Conservation (phyloP, 2,329 filamentous ascomycete genomes). For the Diaporthe longicolla region DNA sequence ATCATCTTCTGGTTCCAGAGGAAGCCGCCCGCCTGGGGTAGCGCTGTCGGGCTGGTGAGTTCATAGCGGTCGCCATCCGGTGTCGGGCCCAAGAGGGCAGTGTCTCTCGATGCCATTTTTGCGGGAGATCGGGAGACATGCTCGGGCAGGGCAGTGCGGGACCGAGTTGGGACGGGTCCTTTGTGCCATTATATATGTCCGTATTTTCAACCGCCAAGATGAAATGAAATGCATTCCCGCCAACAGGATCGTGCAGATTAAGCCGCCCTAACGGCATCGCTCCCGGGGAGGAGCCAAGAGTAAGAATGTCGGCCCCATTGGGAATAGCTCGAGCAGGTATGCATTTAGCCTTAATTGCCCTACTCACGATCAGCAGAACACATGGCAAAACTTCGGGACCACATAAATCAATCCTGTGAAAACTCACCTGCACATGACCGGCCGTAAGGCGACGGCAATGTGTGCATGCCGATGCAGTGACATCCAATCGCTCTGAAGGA, state of each 20-base stretch:
- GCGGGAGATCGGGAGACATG: background rate
- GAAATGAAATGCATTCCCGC: background rate
- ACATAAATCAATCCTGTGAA: background rate
- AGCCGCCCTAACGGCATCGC: slow-evolving; percentile 35
- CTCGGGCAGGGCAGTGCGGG: background rate
- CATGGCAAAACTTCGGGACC: slow-evolving; percentile 38
- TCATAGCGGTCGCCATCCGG: slow-evolving; percentile 68
- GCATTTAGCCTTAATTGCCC: slow-evolving; percentile 40
- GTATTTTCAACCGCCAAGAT: slow-evolving; percentile 19
- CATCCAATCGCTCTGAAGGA: background rate
- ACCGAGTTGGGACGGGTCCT: background rate
- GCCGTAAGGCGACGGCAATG: background rate
- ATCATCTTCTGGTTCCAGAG: slow-evolving; percentile 74
- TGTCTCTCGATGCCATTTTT: slow-evolving; percentile 23
- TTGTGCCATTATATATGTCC: slow-evolving; percentile 1
- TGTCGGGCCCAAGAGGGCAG: slow-evolving; percentile 51
- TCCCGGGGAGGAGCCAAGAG: slow-evolving; percentile 37
- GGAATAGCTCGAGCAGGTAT: slow-evolving; percentile 5
- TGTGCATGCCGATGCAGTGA: background rate
- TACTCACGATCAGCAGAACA: background rate
- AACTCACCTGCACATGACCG: background rate
- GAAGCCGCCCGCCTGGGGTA: slow-evolving; percentile 70
- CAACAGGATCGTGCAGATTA: slow-evolving; percentile 6
- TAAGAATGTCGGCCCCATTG: slow-evolving; percentile 4
- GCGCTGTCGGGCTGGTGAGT: slow-evolving; percentile 66